Percentiles rank a stretch among this genome's conserved stretches.
Conservation (phyloP, 2,329 filamentous ascomycete species). For the Neofusicoccum parvum region DNA sequence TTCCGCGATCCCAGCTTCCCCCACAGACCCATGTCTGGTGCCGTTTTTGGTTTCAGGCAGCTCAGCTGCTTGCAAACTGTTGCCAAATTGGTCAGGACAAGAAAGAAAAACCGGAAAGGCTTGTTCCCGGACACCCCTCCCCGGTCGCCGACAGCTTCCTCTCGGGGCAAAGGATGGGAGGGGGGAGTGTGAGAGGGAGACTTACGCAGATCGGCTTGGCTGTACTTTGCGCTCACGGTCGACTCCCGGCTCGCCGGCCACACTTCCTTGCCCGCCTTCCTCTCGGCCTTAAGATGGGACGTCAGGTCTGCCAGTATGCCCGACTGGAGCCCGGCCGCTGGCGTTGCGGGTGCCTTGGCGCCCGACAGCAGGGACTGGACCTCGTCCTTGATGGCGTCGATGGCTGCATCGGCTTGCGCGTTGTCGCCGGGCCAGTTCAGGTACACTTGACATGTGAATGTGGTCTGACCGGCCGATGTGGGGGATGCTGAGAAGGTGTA, state of each 20-base stretch:
- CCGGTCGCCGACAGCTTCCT: too few species aligned
- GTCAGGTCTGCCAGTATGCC: conserved; percentile 27
- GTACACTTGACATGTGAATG: conserved; percentile 24
- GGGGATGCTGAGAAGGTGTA: conserved; percentile 23
- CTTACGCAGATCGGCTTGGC: conserved; percentile 28
- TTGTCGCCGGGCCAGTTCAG: conserved; percentile 8
- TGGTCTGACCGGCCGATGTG: conserved; percentile 13
- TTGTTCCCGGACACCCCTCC: too few species aligned
- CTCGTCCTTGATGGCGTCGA: conserved; percentile 21
- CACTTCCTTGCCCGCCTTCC: conserved; percentile 28
- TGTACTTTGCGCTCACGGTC: conserved; percentile 26
- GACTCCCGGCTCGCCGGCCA: conserved; percentile 28
- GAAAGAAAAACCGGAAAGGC: not conserved
- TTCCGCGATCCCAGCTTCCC: not conserved
- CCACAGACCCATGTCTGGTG: not conserved
- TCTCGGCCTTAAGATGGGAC: conserved; percentile 31
- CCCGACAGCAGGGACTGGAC: conserved; percentile 15
- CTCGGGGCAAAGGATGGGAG: not conserved
- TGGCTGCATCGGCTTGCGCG: not conserved
- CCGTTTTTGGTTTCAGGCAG: conserved; percentile 4
- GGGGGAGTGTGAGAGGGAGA: not conserved
- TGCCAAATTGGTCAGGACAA: not conserved
- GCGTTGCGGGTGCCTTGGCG: not conserved
- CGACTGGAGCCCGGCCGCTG: conserved; percentile 14
- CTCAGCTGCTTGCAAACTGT: conserved; percentile 19